Evolutionary conservation across 805 yeast genomes (phyloP), one percentile per base, ranked within the genome.

Genomic region (Yarrowia yakushimensis): DNA sequence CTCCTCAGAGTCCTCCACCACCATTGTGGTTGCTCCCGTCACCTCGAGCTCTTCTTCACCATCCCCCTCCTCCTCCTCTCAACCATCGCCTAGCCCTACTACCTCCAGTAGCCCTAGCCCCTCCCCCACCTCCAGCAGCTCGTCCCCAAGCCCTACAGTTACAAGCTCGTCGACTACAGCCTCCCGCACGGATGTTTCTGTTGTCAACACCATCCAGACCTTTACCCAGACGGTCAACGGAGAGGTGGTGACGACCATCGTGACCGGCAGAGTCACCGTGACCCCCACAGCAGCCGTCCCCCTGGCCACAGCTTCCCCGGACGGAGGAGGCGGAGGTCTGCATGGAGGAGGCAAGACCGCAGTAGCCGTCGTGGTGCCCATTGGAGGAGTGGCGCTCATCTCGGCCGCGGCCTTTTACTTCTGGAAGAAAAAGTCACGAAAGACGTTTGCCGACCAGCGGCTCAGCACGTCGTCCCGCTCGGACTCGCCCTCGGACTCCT

Each of bases 391-490:
- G 20, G 61, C 61, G 2, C 37, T 55, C 36, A 55, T 55, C 8
- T 27, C 39, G 2, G 61, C 48, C 13, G 48, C 37, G 10, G 48
- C 48, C 12, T 41, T 55, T 17, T 55, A 55, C 48, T 55, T 37
- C 37, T 55, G 61, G 61, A 55, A 55, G 39, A 28, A 31, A 15
- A 11, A 15, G 30, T 41, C 46, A n/a, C 46, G 61, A 18, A 55
- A 41, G 59, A 52, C 59, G 10, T 52, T 15, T 34, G 59, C 59
- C 25, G 59, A 52, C 59, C 59, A 52, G 42, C 59, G 59, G 13
- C 59, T 52, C 23, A 52, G 59, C 33, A 52, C 43, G 7, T 34
- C 59, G 1, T 25, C 34, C 8, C 43, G 43, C 2, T 52, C 59
- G 9, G 43, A 55, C 22, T 55, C 61, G 2, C 48, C 46, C n/a